phyloP scores from a whole-genome alignment of 768 basidiomycete genomes.

The Boletus insuetus region DNA sequence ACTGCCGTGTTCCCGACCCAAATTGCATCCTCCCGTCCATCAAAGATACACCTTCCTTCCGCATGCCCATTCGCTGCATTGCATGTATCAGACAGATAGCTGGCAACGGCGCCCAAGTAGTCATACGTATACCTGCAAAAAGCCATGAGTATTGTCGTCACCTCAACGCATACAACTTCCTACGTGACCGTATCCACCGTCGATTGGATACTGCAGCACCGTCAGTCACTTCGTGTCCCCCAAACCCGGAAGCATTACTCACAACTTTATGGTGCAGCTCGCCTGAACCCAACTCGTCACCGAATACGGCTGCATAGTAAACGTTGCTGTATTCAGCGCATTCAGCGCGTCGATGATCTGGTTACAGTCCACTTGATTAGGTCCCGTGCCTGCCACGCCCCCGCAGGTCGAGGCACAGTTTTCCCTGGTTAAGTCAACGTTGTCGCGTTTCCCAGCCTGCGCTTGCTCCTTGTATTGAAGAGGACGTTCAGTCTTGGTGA shows the following conservation, averaged over 20 bases:
- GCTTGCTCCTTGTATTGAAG: background rate
- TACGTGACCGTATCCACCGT: constrained; percentile 5
- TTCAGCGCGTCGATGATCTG: constrained; percentile 1
- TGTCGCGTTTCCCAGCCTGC: background rate
- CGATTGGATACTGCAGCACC: background rate
- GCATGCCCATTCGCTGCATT: background rate
- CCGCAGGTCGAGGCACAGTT: background rate
- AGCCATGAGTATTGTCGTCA: background rate
- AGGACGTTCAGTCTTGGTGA: background rate
- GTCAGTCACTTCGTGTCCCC: background rate
- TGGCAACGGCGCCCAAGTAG: background rate
- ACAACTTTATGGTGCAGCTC: constrained; percentile 7
- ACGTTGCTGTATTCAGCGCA: background rate
- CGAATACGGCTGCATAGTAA: background rate
- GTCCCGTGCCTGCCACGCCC: constrained; percentile 1
- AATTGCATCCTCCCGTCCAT: constrained; percentile 2
- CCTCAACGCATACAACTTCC: background rate
- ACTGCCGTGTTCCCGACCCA: constrained; percentile 2
- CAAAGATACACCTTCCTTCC: constrained; percentile 2
- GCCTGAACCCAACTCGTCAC: background rate
- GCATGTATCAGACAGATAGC: background rate
- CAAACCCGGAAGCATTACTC: background rate
- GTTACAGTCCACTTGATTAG: constrained; percentile 6
- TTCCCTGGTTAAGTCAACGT: background rate
- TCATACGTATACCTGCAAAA: constrained; percentile 2